Conservation (phyloP, 192 early-diverging fungal species). For the Physocladia obscura region DNA sequence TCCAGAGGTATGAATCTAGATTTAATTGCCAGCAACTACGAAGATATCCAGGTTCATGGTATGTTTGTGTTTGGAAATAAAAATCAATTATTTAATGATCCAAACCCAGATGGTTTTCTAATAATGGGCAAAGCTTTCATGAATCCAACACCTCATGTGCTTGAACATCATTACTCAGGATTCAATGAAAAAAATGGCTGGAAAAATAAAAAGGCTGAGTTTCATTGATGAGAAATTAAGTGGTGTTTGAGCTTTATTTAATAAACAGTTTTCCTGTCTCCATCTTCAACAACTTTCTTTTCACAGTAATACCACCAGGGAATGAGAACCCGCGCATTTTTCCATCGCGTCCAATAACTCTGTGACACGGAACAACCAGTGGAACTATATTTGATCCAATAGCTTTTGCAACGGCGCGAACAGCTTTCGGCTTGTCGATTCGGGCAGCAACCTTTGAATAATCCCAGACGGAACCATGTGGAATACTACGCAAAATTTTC, state of each 20-base stretch:
- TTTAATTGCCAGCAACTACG: neutral
- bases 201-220: neutral
- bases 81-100: neutral
- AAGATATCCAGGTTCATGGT: neutral
- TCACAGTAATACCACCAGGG: constrained; percentile 5
- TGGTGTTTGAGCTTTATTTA: too few species aligned
- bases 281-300: constrained; percentile 3
- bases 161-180: neutral
- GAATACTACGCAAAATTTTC: neutral
- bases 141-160: neutral
- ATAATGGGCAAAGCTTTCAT: neutral
- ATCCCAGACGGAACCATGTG: neutral
- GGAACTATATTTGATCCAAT: constrained; percentile 3
- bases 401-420: constrained; percentile 6
- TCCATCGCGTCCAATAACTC: constrained; percentile 12
- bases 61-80: neutral
- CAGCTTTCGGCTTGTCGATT: neutral
- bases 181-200: neutral
- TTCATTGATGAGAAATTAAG: too few species aligned
- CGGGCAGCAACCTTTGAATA: constrained; percentile 8
- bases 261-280: constrained; percentile 10
- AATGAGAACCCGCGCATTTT: constrained; percentile 19
- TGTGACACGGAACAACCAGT: constrained; percentile 16
- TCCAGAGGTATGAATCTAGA: neutral
- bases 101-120: neutral